These are phyloP conservation scores for Ophiostoma australiae DNA, from an alignment of 2,329 filamentous ascomycete genomes.

Conservation along the genomic window DNA sequence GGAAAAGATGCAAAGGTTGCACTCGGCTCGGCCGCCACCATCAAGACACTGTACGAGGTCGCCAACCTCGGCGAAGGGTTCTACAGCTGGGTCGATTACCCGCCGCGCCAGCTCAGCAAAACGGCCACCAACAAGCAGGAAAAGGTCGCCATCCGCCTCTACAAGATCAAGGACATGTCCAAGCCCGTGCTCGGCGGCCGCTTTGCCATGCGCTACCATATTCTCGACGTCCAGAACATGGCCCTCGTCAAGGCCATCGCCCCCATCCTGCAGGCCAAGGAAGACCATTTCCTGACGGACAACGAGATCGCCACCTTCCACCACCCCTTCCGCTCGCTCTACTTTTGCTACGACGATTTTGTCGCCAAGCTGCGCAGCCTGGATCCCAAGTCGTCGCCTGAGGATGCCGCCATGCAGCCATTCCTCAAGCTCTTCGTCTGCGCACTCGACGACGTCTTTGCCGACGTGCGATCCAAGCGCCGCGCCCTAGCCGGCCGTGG, in stretches of 20 bases:
- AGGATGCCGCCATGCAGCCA: constrained; percentile 33
- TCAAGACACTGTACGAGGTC: constrained; percentile 42
- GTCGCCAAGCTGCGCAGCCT: constrained; percentile 33
- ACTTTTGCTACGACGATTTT: constrained; percentile 44
- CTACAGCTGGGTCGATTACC: constrained; percentile 40
- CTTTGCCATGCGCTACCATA: constrained; percentile 39
- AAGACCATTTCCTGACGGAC: constrained; percentile 38
- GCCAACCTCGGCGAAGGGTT: constrained; percentile 28
- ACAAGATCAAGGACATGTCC: constrained; percentile 42
- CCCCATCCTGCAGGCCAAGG: constrained; percentile 40
- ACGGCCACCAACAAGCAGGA: constrained; percentile 36
- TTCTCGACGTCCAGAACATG: constrained; percentile 42
- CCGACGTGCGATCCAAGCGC: constrained; percentile 37
- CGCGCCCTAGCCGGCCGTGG: constrained; percentile 36
- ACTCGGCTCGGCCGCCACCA: constrained; percentile 28
- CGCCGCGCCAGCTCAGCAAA: constrained; percentile 40
- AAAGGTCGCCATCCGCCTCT: constrained; percentile 43
- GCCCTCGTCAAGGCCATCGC: constrained; percentile 40
- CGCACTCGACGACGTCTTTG: constrained; percentile 43
- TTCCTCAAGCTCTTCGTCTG: constrained; percentile 40
- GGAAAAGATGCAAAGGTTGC: constrained; percentile 13
- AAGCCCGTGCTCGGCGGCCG: constrained; percentile 40
- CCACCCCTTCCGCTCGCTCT: constrained; percentile 41
- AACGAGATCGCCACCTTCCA: constrained; percentile 37
- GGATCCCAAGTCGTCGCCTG: constrained; percentile 16